These are phyloP conservation scores for Lobosporangium transversale DNA, from an alignment of 192 early-diverging fungal genomes.

Conservation along the genomic window DNA sequence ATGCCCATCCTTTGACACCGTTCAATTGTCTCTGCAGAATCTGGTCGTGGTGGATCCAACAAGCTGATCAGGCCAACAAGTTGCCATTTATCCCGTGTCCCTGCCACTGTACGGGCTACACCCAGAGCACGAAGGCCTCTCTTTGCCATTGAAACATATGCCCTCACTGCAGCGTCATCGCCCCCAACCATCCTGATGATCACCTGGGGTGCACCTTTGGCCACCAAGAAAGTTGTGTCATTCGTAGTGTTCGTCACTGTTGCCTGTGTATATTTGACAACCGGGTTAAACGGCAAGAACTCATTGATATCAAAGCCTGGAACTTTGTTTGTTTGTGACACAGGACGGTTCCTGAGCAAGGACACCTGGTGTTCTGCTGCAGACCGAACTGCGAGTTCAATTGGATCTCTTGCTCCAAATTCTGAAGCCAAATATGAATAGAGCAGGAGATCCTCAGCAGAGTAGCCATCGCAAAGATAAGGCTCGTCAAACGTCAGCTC, in stretches of 20 bases:
- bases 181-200: conserved; percentile 63
- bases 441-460: conserved; percentile 82
- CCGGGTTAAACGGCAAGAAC: conserved; percentile 92
- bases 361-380: conserved; percentile 72
- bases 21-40: conserved; percentile 86
- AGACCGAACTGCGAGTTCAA: conserved; percentile 85
- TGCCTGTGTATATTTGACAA: conserved; percentile 87
- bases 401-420: conserved; percentile 89
- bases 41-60: conserved; percentile 85
- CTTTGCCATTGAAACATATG: conserved; percentile 66
- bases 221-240: conserved; percentile 80
- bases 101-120: conserved; percentile 67
- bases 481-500: conserved; percentile 92
- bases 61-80: conserved; percentile 89
- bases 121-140: conserved; percentile 79
- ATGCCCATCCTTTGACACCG: conserved; percentile 86
- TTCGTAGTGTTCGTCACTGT: conserved; percentile 76
- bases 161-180: conserved; percentile 61
- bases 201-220: conserved; percentile 87
- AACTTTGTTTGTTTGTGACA: conserved; percentile 62
- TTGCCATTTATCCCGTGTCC: conserved; percentile 72
- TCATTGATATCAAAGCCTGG: conserved; percentile 88
- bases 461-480: conserved; percentile 70
- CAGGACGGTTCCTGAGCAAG: conserved; percentile 51
- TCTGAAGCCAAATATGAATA: conserved; percentile 86